Evolutionary conservation across 345 rosid genomes (phyloP), one percentile per base, ranked within the genome.

Genomic region (Citrus unshiu): DNA sequence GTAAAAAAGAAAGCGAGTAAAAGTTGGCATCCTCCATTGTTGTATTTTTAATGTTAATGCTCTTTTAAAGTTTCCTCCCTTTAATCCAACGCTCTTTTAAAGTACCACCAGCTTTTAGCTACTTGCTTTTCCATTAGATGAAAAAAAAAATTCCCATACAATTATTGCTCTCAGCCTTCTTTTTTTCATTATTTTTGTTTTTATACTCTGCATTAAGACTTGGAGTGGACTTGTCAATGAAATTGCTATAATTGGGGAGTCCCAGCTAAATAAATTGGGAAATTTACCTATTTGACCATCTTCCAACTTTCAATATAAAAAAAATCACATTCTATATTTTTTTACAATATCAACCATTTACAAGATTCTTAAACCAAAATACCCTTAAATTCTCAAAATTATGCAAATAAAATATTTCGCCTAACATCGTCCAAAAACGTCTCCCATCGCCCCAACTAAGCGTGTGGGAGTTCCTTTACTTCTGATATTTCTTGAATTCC

Each of bases 11-110:
- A 29, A 70, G 24, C 29, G 32, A 63, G 54, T 67, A 84, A 51
- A 51, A 79, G 78, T 62, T 22, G 24, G 19, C 63, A 54, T n/a
- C 74, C 30, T 68, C 68, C 35, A 58, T 58, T 69, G 58, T 37
- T 24, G 73, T 37, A 60, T 24, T 61, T 65, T 43, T 54, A 72
- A 68, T 67, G 56, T 57, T 70, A 67, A 59, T 70, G 64, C 43
- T 74, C 79, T 77, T 78, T 40, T 61, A 68, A 81, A 70, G 77
- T 66, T 65, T 76, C 29, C 70, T n/a, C 34, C 72, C 85, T 81
- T 86, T 83, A 78, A 77, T 77, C 72, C 85, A 79, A 79, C 77
- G 22, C 83, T 78, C 79, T 43, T 79, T 77, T 68, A 67, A 83
- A 83, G 85, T 83, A 79, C 78, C 65, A 39, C 46, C n/a, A 49